Conservation (phyloP, 306 rosid genomes). For the Carpinus fangiana region DNA sequence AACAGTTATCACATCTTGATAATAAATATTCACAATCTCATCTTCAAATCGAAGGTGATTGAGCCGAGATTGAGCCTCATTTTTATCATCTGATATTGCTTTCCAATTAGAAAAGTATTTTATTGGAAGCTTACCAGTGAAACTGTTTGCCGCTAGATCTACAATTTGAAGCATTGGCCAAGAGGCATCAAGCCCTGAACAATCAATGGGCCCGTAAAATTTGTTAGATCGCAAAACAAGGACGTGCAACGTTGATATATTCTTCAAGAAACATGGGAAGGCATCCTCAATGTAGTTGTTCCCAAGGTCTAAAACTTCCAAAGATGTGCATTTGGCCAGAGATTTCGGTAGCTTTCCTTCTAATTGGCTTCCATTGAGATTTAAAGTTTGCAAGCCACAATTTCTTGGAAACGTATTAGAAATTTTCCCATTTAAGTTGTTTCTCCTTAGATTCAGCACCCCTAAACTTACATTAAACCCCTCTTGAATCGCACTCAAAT, state of each 20-base stretch:
- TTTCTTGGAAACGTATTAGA: constrained; percentile 12
- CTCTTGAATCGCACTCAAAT: background rate
- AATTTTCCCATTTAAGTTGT: background rate
- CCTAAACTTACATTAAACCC: background rate
- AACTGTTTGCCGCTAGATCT: constrained; percentile 47
- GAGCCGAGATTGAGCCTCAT: background rate
- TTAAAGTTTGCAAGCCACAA: constrained; percentile 32
- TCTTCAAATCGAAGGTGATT: constrained; percentile 10
- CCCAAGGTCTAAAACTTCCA: constrained; percentile 46
- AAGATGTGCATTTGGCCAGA: accelerated
- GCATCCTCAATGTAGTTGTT: constrained; percentile 9
- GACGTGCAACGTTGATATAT: constrained; percentile 21
- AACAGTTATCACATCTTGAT: constrained; percentile 37
- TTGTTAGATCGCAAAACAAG: constrained; percentile 39
- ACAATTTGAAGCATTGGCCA: constrained; percentile 52
- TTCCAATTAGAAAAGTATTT: constrained; percentile 34
- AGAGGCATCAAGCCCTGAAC: constrained; percentile 2
- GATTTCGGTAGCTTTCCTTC: constrained; percentile 24
- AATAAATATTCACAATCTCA: constrained; percentile 4
- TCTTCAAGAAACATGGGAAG: constrained; percentile 24
- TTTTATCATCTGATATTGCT: constrained; percentile 43
- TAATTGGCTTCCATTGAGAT: constrained; percentile 28
- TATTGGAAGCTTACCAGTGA: constrained; percentile 36
- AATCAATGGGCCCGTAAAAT: constrained; percentile 19
- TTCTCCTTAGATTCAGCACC: background rate